phyloP scores from a whole-genome alignment of 805 yeast species.

The Tetrapisispora fleetii region DNA sequence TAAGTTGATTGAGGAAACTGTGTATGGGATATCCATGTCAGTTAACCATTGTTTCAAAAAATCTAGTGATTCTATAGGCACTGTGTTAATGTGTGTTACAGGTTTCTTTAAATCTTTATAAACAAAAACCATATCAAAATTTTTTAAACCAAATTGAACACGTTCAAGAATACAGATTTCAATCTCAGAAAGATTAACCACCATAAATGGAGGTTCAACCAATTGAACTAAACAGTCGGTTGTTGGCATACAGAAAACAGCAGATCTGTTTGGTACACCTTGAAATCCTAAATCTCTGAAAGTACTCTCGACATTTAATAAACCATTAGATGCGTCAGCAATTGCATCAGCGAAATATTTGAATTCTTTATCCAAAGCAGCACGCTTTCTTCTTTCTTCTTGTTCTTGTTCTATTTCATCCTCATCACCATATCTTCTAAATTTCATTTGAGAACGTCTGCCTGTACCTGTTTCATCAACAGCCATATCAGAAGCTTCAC shows the following conservation, averaged over 20 bases:
- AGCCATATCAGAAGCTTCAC: constrained; percentile 93
- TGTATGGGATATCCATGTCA: constrained; percentile 92
- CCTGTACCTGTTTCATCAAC: constrained; percentile 96
- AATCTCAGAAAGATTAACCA: constrained; percentile 80
- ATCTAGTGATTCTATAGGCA: constrained; percentile 86
- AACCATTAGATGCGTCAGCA: constrained; percentile 76
- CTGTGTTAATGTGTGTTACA: constrained; percentile 86
- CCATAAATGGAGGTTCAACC: constrained; percentile 90
- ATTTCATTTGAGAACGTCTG: constrained; percentile 59
- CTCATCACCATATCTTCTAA: constrained; percentile 89
- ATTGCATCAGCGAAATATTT: constrained; percentile 81
- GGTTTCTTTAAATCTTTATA: constrained; percentile 84
- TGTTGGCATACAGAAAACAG: constrained; percentile 92
- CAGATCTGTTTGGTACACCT: constrained; percentile 94
- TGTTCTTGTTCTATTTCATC: constrained; percentile 98
- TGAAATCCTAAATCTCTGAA: constrained; percentile 93
- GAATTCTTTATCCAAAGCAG: constrained; percentile 85
- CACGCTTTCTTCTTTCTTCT: constrained; percentile 90
- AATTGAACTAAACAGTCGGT: constrained; percentile 93
- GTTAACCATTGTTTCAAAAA: constrained; percentile 93
- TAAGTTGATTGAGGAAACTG: constrained; percentile 91
- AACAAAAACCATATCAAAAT: constrained; percentile 93
- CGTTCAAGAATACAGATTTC: constrained; percentile 94
- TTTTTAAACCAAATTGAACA: constrained; percentile 92
- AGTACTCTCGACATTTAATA: constrained; percentile 84